These are phyloP conservation scores for Scheffersomyces segobiensis DNA, from an alignment of 1,139 yeast genomes.

Conservation along the genomic window DNA sequence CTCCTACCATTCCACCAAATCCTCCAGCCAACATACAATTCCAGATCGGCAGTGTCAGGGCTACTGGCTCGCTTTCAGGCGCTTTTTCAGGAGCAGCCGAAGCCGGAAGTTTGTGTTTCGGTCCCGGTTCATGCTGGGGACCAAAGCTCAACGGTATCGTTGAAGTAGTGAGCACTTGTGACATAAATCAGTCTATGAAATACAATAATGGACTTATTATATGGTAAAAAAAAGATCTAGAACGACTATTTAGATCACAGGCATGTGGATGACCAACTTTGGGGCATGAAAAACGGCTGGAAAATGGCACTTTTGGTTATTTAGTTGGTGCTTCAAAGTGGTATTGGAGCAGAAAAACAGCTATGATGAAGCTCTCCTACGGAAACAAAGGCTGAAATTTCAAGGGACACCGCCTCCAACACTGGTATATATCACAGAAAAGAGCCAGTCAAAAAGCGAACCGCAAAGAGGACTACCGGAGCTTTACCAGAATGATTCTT, in stretches of 20 bases:
- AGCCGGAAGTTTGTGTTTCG: slow-evolving; percentile 2
- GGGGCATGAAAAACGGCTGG: neutral
- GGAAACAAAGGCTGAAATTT: too few species aligned
- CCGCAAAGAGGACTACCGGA: neutral
- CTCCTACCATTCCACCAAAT: slow-evolving; percentile 92
- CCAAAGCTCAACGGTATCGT: slow-evolving; percentile 46
- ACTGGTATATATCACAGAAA: neutral
- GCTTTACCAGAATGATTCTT: neutral
- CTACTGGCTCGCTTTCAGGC: slow-evolving; percentile 1
- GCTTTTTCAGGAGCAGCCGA: slow-evolving; percentile 6
- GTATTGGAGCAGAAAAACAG: neutral
- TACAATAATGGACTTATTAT: too few species aligned
- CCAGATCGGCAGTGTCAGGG: slow-evolving; percentile 43
- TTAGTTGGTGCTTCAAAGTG: neutral
- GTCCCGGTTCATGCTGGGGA: slow-evolving; percentile 20
- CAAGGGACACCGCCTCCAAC: neutral
- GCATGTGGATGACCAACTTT: neutral
- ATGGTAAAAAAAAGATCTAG: neutral
- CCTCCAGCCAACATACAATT: slow-evolving; percentile 88
- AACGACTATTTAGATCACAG: neutral
- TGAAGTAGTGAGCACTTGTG: slow-evolving; percentile 38
- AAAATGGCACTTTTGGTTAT: neutral
- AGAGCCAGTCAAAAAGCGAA: neutral
- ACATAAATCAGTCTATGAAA: slow-evolving; percentile 17
- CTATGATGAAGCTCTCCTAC: too few species aligned